Evolutionary conservation across 805 yeast genomes (phyloP), one percentile per base, ranked within the genome.

Genomic region (Yarrowia yakushimensis): DNA sequence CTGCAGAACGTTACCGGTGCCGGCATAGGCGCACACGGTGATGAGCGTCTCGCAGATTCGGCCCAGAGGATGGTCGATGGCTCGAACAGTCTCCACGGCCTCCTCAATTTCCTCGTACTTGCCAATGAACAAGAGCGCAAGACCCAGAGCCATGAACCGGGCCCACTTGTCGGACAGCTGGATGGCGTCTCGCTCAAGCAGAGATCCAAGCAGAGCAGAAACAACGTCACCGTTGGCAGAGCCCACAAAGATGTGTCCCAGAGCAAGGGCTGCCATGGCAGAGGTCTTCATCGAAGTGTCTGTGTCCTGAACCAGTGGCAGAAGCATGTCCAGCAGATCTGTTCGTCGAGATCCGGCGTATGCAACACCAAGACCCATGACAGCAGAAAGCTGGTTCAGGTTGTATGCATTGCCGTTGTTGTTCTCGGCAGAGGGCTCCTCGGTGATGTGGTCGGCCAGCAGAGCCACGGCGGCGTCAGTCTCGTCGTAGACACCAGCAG

Each of bases 1-100:
- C 77, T 92, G 94, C 66, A 94, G 81, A 31, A 94, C 99, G 73
- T 94, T 94, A 68, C 99, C 99, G 39, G 98, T 90, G 66, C 98
- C 99, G 11, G 97, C 96, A 77, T 88, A 92, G 4, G 98, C 96
- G 77, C 97, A 89, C 60, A 92, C 87, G 66, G 87, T 90, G 33
- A 96, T 91, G 70, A 94, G 80, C 15, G 91, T 94, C 74, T 90
- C 94, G 71, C 92, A 83, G 48, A 96, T 88, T 68, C 88, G 86
- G 27, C 94, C 85, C 71, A 94, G 86, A 41, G 97, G 97, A 72
- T 93, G 97, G 68, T 91, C 97, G 70, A 94, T 88, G 15, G 98
- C 98, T 73, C 87, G 88, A 66, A 94, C 85, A 0, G 97, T 90
- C 73, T 93, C 98, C 66, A 93, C 78, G 20, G 91, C 97, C 39